Percentiles rank a stretch among this genome's conserved stretches.
Evolutionary conservation across 106 monocot species (phyloP).

Genomic region (Apostasia shenzhenica): DNA sequence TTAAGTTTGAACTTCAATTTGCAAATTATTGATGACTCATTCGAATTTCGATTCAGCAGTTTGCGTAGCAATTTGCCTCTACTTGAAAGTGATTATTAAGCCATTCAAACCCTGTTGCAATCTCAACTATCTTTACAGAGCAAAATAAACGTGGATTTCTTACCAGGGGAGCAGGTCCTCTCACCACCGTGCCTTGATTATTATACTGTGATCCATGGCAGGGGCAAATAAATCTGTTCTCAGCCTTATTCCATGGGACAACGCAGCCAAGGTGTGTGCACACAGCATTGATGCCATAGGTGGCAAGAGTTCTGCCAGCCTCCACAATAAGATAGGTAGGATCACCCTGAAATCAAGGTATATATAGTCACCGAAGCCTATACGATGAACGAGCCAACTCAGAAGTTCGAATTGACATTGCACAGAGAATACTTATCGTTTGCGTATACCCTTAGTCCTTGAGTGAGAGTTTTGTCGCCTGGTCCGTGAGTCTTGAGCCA

Average conservation of each 20-base stretch:
- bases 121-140: no score
- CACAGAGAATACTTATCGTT: neutral
- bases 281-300: slow-evolving; percentile 90
- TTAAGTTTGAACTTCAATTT: no score
- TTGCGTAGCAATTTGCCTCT: no score
- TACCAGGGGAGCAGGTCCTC: slow-evolving; percentile 96
- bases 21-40: no score
- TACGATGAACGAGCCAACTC: neutral
- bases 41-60: no score
- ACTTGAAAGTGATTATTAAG: no score
- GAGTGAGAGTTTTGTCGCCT: slow-evolving; percentile 84
- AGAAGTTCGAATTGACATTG: slow-evolving; percentile 1
- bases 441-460: slow-evolving; percentile 67
- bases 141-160: slow-evolving; percentile 3
- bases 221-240: slow-evolving; percentile 97
- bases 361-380: neutral
- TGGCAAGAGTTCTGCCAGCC: slow-evolving; percentile 72
- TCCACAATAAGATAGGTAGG: slow-evolving; percentile 95
- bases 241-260: slow-evolving; percentile 83
- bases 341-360: slow-evolving; percentile 61
- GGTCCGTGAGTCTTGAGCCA: slow-evolving; percentile 92
- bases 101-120: no score
- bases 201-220: slow-evolving; percentile 98
- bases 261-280: slow-evolving; percentile 98
- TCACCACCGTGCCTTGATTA: slow-evolving; percentile 84